These are phyloP conservation scores for Candida quercuum DNA, from an alignment of 805 yeast species.

Conservation along the genomic window DNA sequence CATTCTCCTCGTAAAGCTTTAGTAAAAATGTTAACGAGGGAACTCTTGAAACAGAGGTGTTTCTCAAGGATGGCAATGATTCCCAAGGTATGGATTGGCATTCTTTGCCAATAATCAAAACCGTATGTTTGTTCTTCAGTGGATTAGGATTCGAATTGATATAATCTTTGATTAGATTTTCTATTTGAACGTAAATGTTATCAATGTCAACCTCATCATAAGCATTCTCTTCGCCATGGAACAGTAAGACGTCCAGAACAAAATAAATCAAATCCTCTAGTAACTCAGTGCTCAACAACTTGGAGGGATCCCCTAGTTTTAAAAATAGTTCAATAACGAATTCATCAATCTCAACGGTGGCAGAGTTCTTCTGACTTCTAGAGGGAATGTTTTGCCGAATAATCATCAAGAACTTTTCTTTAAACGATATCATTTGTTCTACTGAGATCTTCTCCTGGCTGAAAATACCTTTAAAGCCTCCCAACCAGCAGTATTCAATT, in stretches of 20 bases:
- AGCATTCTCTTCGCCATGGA: conserved; percentile 60
- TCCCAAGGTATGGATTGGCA: conserved; percentile 91
- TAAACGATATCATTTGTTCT: conserved; percentile 28
- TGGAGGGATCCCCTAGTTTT: conserved; percentile 36
- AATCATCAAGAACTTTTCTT: conserved; percentile 30
- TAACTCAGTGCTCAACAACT: conserved; percentile 28
- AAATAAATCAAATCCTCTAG: conserved; percentile 63
- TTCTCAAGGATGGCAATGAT: conserved; percentile 51
- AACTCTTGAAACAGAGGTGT: conserved; percentile 61
- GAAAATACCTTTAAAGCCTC: conserved; percentile 70
- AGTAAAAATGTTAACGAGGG: conserved; percentile 54
- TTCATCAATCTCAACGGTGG: conserved; percentile 33
- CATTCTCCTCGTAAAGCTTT: conserved; percentile 27
- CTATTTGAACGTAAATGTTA: conserved; percentile 46
- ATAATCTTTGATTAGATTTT: conserved; percentile 37
- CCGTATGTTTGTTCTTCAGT: conserved; percentile 42
- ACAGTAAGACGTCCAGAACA: conserved; percentile 52
- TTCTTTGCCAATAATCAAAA: conserved; percentile 61
- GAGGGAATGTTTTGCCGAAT: conserved; percentile 46
- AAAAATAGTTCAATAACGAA: conserved; percentile 47
- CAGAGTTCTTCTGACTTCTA: conserved; percentile 33
- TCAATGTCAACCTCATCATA: conserved; percentile 63
- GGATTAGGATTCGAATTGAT: conserved; percentile 13
- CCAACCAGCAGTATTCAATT: conserved; percentile 67
- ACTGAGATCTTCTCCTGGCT: conserved; percentile 26